A percentile compares a stretch with the other conserved stretches of the same genome.
These are phyloP conservation scores for Rosa multiflora DNA, from an alignment of 306 rosid species.

Conservation along the genomic window DNA sequence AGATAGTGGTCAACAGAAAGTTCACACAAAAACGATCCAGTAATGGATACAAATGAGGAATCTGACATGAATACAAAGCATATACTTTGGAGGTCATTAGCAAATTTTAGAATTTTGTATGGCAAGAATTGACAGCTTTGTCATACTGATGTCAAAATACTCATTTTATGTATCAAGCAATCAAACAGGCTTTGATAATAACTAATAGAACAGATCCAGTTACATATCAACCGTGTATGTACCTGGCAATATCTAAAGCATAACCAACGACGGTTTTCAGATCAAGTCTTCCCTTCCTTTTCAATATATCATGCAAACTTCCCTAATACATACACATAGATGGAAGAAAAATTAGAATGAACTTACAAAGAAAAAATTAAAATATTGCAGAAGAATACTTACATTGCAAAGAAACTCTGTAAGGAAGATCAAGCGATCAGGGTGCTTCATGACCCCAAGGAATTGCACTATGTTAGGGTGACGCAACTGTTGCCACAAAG, in stretches of 20 bases:
- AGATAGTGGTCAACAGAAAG: background rate
- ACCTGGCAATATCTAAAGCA: slow-evolving; percentile 37
- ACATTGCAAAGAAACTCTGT: slow-evolving; percentile 33
- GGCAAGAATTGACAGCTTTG: background rate
- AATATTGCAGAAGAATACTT: background rate
- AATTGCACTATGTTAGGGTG: slow-evolving; percentile 39
- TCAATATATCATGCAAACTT: slow-evolving; percentile 36
- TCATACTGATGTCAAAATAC: background rate
- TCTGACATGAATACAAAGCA: background rate
- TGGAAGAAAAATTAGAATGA: background rate
- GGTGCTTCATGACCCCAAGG: slow-evolving; percentile 30
- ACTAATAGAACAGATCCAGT: background rate
- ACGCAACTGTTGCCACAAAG: slow-evolving; percentile 33
- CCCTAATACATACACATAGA: slow-evolving; percentile 11
- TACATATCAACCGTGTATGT: background rate
- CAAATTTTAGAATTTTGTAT: background rate
- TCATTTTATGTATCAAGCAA: background rate
- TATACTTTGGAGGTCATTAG: background rate
- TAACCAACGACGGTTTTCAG: slow-evolving; percentile 20
- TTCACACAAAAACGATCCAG: background rate
- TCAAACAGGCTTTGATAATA: background rate
- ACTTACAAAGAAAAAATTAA: background rate
- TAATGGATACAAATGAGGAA: background rate
- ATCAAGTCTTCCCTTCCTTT: slow-evolving; percentile 33
- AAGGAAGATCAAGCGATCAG: slow-evolving; percentile 34